phyloP scores from a whole-genome alignment of 1,284 basidiomycete genomes.

The Porodaedalea pini region DNA sequence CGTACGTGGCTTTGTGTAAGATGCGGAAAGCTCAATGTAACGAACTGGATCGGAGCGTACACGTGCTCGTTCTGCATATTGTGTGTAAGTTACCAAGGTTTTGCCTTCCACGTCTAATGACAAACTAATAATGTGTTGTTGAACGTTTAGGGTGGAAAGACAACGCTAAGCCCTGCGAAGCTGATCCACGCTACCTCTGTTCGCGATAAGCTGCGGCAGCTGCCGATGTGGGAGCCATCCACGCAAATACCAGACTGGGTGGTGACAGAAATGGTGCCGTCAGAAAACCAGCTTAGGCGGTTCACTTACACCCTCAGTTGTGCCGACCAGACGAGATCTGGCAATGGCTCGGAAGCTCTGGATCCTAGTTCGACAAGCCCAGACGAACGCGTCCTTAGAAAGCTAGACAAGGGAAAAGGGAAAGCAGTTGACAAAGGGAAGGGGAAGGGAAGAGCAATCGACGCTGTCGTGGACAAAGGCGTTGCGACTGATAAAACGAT shows the following conservation, averaged over 20 bases:
- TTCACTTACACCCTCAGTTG: conserved; percentile 1
- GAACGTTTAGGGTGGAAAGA: background rate
- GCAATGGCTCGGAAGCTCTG: background rate
- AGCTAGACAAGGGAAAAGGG: background rate
- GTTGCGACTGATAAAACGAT: too few species aligned
- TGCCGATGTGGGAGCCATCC: conserved; percentile 6
- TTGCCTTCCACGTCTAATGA: background rate
- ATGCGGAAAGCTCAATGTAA: conserved; percentile 7
- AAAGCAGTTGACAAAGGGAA: background rate
- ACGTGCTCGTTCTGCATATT: conserved; percentile 2
- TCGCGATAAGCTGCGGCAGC: background rate
- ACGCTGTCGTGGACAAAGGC: too few species aligned
- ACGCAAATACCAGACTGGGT: background rate
- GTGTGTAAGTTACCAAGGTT: background rate
- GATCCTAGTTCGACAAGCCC: background rate
- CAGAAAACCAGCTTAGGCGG: background rate
- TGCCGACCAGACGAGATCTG: background rate
- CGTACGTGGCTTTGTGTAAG: conserved; percentile 6
- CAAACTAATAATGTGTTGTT: background rate
- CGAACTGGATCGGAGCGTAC: conserved; percentile 6
- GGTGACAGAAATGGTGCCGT: background rate
- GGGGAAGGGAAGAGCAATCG: background rate
- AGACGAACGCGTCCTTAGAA: background rate
- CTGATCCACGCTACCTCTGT: background rate
- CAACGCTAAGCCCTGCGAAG: background rate